These are phyloP conservation scores for Trichoderma citrinoviride DNA, from an alignment of 2,329 filamentous ascomycete genomes.

Conservation along the genomic window DNA sequence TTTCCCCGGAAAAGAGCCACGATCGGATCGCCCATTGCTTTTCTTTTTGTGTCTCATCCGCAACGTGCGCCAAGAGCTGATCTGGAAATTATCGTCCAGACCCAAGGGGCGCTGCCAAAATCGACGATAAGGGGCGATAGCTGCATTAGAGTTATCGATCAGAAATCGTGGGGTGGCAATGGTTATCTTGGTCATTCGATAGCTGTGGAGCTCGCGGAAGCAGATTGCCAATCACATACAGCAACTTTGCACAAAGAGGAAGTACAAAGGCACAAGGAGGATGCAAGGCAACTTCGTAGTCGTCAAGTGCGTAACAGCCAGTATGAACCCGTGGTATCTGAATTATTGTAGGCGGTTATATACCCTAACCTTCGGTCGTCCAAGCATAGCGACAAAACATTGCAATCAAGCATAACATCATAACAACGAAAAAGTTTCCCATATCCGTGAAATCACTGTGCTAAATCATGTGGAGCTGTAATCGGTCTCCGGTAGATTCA, in stretches of 20 bases:
- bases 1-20: too few relatives aligned
- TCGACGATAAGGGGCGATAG: neutral
- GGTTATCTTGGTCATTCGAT: neutral
- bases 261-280: neutral
- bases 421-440: neutral
- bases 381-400: neutral
- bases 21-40: neutral
- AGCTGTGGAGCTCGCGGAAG: too few relatives aligned
- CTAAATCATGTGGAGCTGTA: slow-evolving; percentile 22
- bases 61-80: neutral
- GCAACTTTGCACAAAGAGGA: neutral
- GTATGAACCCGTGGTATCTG: slow-evolving; percentile 16
- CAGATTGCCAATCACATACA: neutral
- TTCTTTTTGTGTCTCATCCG: neutral
- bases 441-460: neutral
- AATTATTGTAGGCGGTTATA: neutral
- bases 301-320: neutral
- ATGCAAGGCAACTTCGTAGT: neutral
- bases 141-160: slow-evolving; percentile 12
- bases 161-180: slow-evolving; percentile 5
- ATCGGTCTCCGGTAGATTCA: slow-evolving; percentile 25
- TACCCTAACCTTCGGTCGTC: neutral
- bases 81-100: too few relatives aligned
- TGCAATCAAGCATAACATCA: slow-evolving; percentile 9
- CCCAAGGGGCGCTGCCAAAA: neutral